These are phyloP conservation scores for Boletus rubroflammeus DNA, from an alignment of 768 basidiomycete species.

Conservation along the genomic window DNA sequence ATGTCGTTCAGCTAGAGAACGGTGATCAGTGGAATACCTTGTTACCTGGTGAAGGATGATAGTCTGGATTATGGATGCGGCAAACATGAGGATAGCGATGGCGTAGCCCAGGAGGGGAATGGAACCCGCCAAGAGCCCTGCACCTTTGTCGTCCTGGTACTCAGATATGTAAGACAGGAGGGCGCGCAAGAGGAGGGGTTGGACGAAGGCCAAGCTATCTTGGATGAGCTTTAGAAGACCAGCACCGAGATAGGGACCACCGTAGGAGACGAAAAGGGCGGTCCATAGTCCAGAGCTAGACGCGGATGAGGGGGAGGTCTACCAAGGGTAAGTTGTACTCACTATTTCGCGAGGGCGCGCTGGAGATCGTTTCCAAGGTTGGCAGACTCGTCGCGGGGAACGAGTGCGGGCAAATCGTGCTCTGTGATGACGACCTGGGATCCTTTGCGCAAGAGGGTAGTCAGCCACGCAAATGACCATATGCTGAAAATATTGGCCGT, in stretches of 20 bases:
- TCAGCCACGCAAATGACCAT: conserved; percentile 88
- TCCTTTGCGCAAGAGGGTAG: conserved; percentile 70
- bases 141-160: conserved; percentile 55
- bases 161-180: conserved; percentile 77
- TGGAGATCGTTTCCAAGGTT: conserved; percentile 63
- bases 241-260: conserved; percentile 65
- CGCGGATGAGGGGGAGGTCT: not conserved
- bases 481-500: conserved; percentile 80
- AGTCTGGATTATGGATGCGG: conserved; percentile 74
- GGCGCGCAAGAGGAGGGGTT: conserved; percentile 81
- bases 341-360: conserved; percentile 62
- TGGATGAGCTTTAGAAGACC: conserved; percentile 68
- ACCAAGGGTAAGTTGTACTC: conserved; percentile 21
- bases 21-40: not conserved
- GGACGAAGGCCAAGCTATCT: conserved; percentile 77
- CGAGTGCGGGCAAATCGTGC: conserved; percentile 77
- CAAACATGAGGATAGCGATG: conserved; percentile 78
- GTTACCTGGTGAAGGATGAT: conserved; percentile 73
- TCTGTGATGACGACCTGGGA: conserved; percentile 68
- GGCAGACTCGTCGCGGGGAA: conserved; percentile 63
- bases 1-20: not conserved
- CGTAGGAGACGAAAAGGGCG: conserved; percentile 76
- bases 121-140: conserved; percentile 22
- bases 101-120: conserved; percentile 65
- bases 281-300: conserved; percentile 63